phyloP scores from a whole-genome alignment of 1,284 basidiomycete species.

The Heterobasidion parviporum region DNA sequence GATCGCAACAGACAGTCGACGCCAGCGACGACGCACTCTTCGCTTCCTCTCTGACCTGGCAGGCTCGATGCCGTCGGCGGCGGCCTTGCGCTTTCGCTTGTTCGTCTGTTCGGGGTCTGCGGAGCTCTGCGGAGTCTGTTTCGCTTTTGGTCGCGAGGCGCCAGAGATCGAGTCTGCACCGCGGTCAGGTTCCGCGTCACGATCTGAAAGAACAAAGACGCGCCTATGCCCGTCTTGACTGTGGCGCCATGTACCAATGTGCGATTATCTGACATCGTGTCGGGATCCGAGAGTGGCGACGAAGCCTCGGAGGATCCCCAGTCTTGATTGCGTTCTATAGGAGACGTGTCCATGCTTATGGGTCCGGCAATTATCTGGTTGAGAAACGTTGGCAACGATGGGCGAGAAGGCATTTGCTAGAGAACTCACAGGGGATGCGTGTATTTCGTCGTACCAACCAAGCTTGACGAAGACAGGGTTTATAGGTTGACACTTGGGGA shows the following conservation, averaged over 20 bases:
- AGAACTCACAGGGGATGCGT: background rate
- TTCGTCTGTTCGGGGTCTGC: background rate
- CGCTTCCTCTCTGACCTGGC: background rate
- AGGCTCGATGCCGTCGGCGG: background rate
- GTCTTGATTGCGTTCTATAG: background rate
- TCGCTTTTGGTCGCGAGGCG: background rate
- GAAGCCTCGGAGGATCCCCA: background rate
- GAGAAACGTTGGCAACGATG: too few species aligned
- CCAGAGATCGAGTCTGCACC: background rate
- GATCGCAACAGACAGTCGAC: too few species aligned
- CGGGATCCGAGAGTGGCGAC: background rate
- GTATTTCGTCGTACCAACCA: slow-evolving; percentile 45
- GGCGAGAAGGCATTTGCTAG: background rate
- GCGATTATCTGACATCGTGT: background rate
- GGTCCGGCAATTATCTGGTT: background rate
- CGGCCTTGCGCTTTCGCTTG: background rate
- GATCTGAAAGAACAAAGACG: background rate
- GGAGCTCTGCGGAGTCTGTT: background rate
- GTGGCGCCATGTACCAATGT: background rate
- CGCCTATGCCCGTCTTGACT: background rate
- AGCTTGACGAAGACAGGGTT: slow-evolving; percentile 22
- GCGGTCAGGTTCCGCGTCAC: background rate
- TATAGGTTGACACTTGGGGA: slow-evolving; percentile 31
- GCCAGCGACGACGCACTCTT: background rate
- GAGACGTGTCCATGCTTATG: background rate